Evolutionary conservation across 2,329 filamentous ascomycete genomes (phyloP).

Genomic region (Colletotrichum plurivorum): DNA sequence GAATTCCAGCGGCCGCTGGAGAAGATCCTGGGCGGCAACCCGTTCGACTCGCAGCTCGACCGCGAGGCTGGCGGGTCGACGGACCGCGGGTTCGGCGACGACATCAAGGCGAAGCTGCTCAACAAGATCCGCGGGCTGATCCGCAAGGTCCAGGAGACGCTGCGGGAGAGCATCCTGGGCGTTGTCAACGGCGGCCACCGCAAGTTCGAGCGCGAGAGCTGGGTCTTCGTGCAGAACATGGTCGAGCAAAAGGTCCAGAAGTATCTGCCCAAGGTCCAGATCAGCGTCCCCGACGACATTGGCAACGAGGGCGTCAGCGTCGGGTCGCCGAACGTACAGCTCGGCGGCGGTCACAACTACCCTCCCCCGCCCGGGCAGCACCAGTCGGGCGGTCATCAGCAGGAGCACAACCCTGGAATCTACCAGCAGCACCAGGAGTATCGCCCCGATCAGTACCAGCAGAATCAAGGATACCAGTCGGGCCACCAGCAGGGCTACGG

Average conservation of each 20-base stretch:
- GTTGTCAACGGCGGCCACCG: constrained; percentile 63
- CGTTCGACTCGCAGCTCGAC: constrained; percentile 60
- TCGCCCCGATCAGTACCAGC: constrained; percentile 35
- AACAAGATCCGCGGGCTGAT: constrained; percentile 60
- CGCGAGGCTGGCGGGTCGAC: constrained; percentile 47
- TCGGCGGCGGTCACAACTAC: constrained; percentile 49
- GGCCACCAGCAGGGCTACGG: constrained; percentile 31
- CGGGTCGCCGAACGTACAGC: constrained; percentile 53
- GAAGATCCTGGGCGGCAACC: constrained; percentile 62
- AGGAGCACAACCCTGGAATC: constrained; percentile 45
- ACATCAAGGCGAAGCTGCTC: constrained; percentile 60
- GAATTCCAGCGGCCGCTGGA: constrained; percentile 59
- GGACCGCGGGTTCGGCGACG: constrained; percentile 58
- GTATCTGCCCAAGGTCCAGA: constrained; percentile 61
- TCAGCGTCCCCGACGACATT: constrained; percentile 61
- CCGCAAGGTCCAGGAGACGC: constrained; percentile 60
- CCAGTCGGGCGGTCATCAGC: constrained; percentile 44
- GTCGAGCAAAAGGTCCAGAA: constrained; percentile 62
- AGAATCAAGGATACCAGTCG: constrained; percentile 42
- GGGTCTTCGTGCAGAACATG: constrained; percentile 61
- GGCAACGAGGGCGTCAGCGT: constrained; percentile 62
- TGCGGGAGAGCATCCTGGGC: constrained; percentile 59
- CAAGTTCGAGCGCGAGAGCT: constrained; percentile 61
- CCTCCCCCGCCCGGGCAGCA: constrained; percentile 38
- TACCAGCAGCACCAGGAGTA: constrained; percentile 44